Base-by-base conservation (phyloP, 306 rosid genomes). In the Prosopis cineraria region DNA sequence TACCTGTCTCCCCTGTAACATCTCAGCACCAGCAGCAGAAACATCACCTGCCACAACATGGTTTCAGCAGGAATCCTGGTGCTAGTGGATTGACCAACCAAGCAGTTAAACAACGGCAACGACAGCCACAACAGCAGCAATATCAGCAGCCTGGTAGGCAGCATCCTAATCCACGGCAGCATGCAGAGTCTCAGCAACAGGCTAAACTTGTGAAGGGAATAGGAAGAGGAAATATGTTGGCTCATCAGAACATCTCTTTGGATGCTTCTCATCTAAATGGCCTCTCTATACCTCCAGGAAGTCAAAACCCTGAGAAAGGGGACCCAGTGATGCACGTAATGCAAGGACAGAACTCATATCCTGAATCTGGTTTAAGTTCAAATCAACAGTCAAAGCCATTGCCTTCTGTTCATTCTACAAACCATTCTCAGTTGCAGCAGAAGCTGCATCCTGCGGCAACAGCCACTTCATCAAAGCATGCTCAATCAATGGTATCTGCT, bases 21-120 rank as follows among this genome's bases (percentile, higher is more conserved):
- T 87, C 96, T n/a, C 98, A 88, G 80, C 93, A 85, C 78, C 99
- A 86, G 79, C 96, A 89, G 83, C 95, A 87, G 89, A 93, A 96
- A 73, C 98, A 90, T 89, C 98, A 90, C 77, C 81, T 86, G 19
- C 87, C 90, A 37, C 90, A 91, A 76, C 97, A 88, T 72, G 98
- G 97, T 70, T 85, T 91, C 63, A 82, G 78, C 82, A 87, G 97
- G 81, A 93, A 88, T 88, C 89, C 94, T 68, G 84, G 89, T 72
- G 88, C 83, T 17, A 76, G 85, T 82, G 94, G 85, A 36, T 78
- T 90, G 88, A 63, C 89, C 79, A 88, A 80, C 84, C 99, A 88
- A 83, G 79, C 85, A 43, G 91, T 78, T 34, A 96, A 93, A 84
- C 99, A 89, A 73, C 84, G 90, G 59, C 99, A 86, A 64, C 86